phyloP scores from a whole-genome alignment of 2,329 filamentous ascomycete species.

The Penicillium sp. region DNA sequence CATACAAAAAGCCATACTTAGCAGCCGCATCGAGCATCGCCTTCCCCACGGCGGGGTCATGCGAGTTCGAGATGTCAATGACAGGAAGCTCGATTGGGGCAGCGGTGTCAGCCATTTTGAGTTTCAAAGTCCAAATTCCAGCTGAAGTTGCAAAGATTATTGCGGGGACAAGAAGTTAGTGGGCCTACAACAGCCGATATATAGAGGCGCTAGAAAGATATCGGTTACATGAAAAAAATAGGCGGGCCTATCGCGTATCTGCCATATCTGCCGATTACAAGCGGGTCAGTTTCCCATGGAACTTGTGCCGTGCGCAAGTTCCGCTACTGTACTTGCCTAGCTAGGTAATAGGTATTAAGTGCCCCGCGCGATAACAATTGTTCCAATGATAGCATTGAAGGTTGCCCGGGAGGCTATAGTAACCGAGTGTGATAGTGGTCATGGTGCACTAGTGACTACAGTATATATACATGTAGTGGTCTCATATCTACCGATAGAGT shows the following conservation, averaged over 20 bases:
- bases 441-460: background rate
- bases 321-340: background rate
- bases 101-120: slow-evolving; percentile 24
- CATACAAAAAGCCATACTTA: slow-evolving; percentile 85
- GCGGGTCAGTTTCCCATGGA: background rate
- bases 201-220: slow-evolving; percentile 8
- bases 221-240: slow-evolving; percentile 5
- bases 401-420: background rate
- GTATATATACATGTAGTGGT: background rate
- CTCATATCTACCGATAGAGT: background rate
- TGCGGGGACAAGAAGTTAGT: background rate
- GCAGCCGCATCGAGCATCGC: slow-evolving; percentile 76
- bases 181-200: slow-evolving; percentile 3
- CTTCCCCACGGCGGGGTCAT: slow-evolving; percentile 61
- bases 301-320: background rate
- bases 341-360: too few relatives aligned
- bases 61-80: slow-evolving; percentile 71
- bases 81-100: slow-evolving; percentile 64
- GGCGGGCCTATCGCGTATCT: slow-evolving; percentile 16
- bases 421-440: background rate
- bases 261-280: slow-evolving; percentile 10
- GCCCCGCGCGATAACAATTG: too few relatives aligned
- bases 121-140: background rate
- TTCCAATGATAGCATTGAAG: background rate
- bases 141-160: background rate